Evolutionary conservation across 2,329 filamentous ascomycete genomes (phyloP).

Genomic region (Pseudogymnoascus sp.): DNA sequence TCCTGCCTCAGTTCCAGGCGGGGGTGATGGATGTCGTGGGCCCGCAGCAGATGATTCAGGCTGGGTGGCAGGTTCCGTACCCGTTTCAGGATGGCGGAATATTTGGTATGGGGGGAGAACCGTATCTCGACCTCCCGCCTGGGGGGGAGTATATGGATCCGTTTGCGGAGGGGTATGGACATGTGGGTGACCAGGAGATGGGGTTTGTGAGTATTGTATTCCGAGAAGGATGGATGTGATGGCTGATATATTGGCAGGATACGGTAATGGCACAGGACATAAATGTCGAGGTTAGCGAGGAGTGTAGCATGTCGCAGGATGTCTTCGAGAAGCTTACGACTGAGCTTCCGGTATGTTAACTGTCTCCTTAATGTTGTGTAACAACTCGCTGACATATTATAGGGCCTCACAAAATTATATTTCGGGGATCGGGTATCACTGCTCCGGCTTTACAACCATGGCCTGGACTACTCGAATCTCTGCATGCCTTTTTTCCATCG

Average conservation of each 20-base stretch:
- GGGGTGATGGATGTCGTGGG: background rate
- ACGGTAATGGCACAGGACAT: background rate
- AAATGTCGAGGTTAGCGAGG: background rate
- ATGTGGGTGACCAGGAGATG: constrained; percentile 3
- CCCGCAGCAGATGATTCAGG: background rate
- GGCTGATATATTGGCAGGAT: background rate
- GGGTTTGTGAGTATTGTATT: background rate
- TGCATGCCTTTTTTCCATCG: constrained; percentile 20
- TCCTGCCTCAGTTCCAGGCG: background rate
- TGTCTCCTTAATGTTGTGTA: background rate
- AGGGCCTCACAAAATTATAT: background rate
- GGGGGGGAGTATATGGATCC: constrained; percentile 4
- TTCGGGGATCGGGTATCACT: constrained; percentile 1
- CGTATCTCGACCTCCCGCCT: background rate
- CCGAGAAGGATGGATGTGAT: background rate
- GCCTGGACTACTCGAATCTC: constrained; percentile 19
- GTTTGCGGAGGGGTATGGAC: background rate
- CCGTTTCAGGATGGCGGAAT: constrained; percentile 9
- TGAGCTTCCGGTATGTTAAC: constrained; percentile 5
- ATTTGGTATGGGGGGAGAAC: background rate
- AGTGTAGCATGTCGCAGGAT: background rate
- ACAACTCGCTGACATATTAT: background rate
- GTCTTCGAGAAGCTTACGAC: background rate
- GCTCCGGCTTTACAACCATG: constrained; percentile 1
- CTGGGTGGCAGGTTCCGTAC: background rate